A percentile compares a stretch with the other conserved stretches of the same genome.
Conservation (phyloP, 257 asterid genomes). For the Gentiana dahurica region DNA sequence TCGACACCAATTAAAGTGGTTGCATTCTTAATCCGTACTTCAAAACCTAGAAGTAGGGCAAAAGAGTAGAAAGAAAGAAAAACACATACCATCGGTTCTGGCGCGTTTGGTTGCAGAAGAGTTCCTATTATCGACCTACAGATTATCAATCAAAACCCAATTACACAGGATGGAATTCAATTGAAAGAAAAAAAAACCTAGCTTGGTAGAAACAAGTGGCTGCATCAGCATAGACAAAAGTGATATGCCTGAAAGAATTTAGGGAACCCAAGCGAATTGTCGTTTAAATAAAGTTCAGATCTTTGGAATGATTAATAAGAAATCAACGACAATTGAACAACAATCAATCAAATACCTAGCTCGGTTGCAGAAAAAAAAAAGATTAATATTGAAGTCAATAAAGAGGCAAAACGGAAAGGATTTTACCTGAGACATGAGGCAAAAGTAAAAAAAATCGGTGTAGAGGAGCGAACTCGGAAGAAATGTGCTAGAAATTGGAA, state of each 20-base stretch:
- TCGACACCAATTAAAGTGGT: too few relatives aligned
- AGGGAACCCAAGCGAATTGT: too few relatives aligned
- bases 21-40: neutral
- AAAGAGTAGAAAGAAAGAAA: neutral
- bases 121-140: constrained; percentile 67
- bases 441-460: neutral
- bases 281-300: too few relatives aligned
- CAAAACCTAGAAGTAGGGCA: neutral
- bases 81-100: constrained; percentile 61
- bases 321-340: too few relatives aligned
- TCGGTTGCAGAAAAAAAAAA: too few relatives aligned
- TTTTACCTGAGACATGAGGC: constrained; percentile 7
- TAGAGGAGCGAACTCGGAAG: constrained; percentile 1
- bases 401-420: neutral
- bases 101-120: constrained; percentile 81
- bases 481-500: neutral
- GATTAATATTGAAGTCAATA: too few relatives aligned
- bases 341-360: too few relatives aligned
- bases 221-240: too few relatives aligned
- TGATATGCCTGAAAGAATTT: too few relatives aligned
- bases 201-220: neutral
- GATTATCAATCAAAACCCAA: neutral
- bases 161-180: neutral
- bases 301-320: too few relatives aligned
- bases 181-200: neutral